Evolutionary conservation across 306 rosid species (phyloP).

Genomic region (Malus asiatica): DNA sequence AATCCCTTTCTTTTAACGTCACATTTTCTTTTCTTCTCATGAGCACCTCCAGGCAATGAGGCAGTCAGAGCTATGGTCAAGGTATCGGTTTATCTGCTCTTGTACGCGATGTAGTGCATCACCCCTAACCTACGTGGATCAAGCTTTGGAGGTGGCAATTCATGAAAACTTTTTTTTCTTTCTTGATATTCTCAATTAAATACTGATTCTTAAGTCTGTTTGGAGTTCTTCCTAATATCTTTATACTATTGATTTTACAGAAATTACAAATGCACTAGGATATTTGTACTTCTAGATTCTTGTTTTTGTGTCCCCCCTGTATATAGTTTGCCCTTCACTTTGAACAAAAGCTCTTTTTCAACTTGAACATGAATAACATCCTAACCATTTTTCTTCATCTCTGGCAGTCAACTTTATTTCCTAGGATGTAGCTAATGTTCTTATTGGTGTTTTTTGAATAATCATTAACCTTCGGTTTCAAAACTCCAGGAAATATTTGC

Average conservation of each 20-base stretch:
- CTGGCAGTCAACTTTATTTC: too few relatives aligned
- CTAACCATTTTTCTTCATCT: neutral
- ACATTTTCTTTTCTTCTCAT: neutral
- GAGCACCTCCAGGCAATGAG: constrained; percentile 41
- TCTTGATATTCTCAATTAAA: too few relatives aligned
- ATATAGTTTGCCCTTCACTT: neutral
- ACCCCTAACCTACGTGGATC: constrained; percentile 47
- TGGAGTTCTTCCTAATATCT: neutral
- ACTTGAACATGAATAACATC: neutral
- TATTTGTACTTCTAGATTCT: neutral
- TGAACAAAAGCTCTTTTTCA: neutral
- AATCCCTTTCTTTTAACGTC: neutral
- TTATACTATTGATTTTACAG: neutral
- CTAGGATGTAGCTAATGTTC: neutral
- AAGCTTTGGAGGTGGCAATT: constrained; percentile 57
- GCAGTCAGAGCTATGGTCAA: constrained; percentile 65
- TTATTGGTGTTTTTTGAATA: constrained; percentile 3
- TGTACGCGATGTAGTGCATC: constrained; percentile 48
- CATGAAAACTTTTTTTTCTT: neutral
- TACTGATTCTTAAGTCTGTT: neutral
- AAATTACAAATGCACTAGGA: neutral
- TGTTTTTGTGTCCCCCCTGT: neutral
- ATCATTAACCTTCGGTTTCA: neutral
- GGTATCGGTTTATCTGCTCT: constrained; percentile 54
- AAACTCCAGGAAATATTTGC: constrained; percentile 49